phyloP scores from a whole-genome alignment of 2,329 filamentous ascomycete genomes.

The Phoma herbarum region DNA sequence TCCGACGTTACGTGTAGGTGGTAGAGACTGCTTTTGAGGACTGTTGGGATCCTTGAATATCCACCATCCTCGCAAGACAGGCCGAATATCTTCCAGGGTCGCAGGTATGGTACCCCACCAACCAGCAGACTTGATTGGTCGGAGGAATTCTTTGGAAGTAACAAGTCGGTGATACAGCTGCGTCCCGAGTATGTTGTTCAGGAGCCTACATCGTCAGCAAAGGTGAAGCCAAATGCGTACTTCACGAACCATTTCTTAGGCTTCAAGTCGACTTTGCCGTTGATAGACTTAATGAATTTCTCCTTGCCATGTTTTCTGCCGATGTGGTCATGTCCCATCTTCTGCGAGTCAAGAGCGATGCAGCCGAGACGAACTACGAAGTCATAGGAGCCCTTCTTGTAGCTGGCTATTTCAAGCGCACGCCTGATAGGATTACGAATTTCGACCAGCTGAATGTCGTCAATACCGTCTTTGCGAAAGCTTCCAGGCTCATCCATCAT shows the following conservation, averaged over 20 bases:
- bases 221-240: neutral
- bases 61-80: constrained; percentile 41
- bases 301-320: constrained; percentile 26
- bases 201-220: constrained; percentile 30
- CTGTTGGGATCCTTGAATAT: constrained; percentile 40
- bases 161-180: constrained; percentile 36
- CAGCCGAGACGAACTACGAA: constrained; percentile 41
- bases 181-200: constrained; percentile 27
- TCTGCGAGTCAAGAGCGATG: constrained; percentile 31
- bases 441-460: constrained; percentile 20
- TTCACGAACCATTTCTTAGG: constrained; percentile 38
- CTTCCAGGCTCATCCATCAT: constrained; percentile 35
- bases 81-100: constrained; percentile 30
- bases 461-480: constrained; percentile 31
- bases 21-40: constrained; percentile 4
- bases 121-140: constrained; percentile 32
- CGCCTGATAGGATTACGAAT: constrained; percentile 31
- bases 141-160: constrained; percentile 29
- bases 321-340: constrained; percentile 22
- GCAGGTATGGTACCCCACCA: constrained; percentile 31
- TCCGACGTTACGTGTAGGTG: constrained; percentile 22
- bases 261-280: constrained; percentile 19
- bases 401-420: constrained; percentile 34
- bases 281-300: constrained; percentile 27
- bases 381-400: constrained; percentile 39